phyloP scores from a whole-genome alignment of 495 filamentous ascomycete species.

The Penicillium bialowiezense region DNA sequence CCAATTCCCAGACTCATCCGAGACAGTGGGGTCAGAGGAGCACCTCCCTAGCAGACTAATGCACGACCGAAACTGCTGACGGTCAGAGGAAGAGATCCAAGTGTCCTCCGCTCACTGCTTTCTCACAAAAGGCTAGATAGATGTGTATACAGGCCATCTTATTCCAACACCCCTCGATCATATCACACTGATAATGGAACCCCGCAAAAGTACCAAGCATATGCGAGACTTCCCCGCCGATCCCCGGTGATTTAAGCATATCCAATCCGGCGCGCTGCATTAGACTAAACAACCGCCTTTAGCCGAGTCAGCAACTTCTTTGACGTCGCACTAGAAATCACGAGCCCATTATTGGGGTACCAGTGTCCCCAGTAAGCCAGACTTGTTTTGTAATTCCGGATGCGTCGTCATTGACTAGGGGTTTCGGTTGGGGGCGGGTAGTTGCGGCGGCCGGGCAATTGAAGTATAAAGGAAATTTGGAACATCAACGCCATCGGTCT shows the following conservation, averaged over 20 bases:
- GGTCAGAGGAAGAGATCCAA: not conserved
- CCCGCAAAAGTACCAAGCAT: constrained; percentile 3
- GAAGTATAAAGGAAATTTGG: constrained; percentile 19
- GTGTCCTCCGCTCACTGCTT: not conserved
- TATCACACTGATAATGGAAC: too few species aligned
- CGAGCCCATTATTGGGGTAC: not conserved
- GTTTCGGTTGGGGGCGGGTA: constrained; percentile 27
- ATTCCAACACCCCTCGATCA: too few species aligned
- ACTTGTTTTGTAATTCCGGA: not conserved
- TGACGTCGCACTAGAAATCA: not conserved
- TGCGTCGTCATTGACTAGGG: constrained; percentile 16
- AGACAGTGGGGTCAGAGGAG: constrained; percentile 3
- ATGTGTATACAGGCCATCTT: too few species aligned
- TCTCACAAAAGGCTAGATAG: too few species aligned
- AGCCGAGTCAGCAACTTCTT: not conserved
- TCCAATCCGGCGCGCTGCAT: not conserved
- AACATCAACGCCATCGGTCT: constrained; percentile 5
- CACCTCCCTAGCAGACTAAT: not conserved
- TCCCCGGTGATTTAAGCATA: constrained; percentile 3
- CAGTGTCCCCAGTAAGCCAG: not conserved
- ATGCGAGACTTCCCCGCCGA: not conserved
- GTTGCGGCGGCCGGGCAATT: constrained; percentile 9
- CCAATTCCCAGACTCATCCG: not conserved
- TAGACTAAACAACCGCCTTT: constrained; percentile 5
- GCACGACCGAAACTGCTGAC: not conserved